These are phyloP conservation scores for Thielaviopsis populi DNA, from an alignment of 2,329 filamentous ascomycete species.

Conservation along the genomic window DNA sequence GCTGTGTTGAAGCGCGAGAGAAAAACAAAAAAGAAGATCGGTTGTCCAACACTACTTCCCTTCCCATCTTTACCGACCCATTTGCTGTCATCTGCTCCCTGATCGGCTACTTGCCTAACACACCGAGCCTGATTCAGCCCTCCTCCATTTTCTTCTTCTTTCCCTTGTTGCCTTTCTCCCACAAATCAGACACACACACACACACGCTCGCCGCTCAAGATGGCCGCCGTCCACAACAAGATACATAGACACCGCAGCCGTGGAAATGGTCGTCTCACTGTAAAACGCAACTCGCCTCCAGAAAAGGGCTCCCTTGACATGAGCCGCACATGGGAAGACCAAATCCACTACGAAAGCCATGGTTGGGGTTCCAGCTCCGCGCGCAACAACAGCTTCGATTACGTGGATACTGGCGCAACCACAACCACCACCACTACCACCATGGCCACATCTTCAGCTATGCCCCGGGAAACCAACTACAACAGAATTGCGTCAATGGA, in stretches of 20 bases:
- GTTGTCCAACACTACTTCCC: background rate
- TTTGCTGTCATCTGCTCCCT: background rate
- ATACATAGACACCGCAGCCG: constrained; percentile 19
- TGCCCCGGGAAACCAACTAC: constrained; percentile 10
- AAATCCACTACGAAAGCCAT: constrained; percentile 27
- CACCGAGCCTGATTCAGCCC: background rate
- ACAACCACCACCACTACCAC: constrained; percentile 19
- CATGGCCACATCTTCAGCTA: constrained; percentile 12
- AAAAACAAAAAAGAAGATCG: background rate
- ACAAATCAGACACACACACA: constrained; percentile 10
- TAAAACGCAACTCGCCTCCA: constrained; percentile 42
- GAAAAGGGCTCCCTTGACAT: constrained; percentile 50
- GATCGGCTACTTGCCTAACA: background rate
- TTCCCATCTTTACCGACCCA: background rate
- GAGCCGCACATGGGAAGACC: constrained; percentile 44
- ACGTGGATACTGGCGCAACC: constrained; percentile 25
- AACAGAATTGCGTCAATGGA: constrained; percentile 4
- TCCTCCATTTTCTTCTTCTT: background rate
- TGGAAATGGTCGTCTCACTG: constrained; percentile 25
- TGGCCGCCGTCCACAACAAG: constrained; percentile 20
- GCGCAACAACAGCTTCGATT: constrained; percentile 33
- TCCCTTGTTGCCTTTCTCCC: constrained; percentile 19
- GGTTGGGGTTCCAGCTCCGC: constrained; percentile 22
- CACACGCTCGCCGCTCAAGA: constrained; percentile 19
- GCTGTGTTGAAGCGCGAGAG: background rate